phyloP scores from a whole-genome alignment of 179 eudicot species.

The Patellifolia procumbens region DNA sequence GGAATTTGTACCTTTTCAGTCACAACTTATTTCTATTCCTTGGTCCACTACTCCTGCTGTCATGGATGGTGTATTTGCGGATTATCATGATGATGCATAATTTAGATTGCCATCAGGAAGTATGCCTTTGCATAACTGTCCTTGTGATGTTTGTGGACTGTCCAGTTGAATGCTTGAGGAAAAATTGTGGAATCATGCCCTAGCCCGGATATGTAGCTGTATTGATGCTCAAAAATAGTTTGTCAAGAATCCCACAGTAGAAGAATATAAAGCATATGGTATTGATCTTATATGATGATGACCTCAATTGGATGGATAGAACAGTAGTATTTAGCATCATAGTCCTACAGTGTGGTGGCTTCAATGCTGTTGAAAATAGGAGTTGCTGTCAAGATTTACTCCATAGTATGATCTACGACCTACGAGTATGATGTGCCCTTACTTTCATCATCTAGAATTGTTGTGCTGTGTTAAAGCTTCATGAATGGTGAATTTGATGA shows the following conservation, averaged over 20 bases:
- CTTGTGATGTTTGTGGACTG: too few species aligned
- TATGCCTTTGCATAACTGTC: neutral
- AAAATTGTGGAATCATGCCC: neutral
- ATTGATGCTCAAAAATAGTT: neutral
- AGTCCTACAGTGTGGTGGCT: neutral
- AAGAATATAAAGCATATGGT: neutral
- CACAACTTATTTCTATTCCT: neutral
- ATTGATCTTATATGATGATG: neutral
- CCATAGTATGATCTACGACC: neutral
- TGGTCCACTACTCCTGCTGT: neutral
- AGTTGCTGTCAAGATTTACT: neutral
- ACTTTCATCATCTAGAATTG: neutral
- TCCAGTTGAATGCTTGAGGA: neutral
- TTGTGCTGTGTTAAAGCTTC: neutral
- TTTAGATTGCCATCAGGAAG: neutral
- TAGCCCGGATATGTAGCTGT: neutral
- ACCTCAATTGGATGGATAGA: neutral
- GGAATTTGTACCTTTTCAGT: neutral
- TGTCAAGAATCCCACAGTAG: neutral
- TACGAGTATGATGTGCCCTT: neutral
- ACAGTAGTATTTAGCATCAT: neutral
- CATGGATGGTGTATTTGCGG: neutral
- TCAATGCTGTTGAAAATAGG: neutral
- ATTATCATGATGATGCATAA: neutral
- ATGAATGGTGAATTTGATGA: conserved; percentile 1